Evolutionary conservation across 257 asterid species (phyloP).

Genomic region (Buddleja alternifolia): DNA sequence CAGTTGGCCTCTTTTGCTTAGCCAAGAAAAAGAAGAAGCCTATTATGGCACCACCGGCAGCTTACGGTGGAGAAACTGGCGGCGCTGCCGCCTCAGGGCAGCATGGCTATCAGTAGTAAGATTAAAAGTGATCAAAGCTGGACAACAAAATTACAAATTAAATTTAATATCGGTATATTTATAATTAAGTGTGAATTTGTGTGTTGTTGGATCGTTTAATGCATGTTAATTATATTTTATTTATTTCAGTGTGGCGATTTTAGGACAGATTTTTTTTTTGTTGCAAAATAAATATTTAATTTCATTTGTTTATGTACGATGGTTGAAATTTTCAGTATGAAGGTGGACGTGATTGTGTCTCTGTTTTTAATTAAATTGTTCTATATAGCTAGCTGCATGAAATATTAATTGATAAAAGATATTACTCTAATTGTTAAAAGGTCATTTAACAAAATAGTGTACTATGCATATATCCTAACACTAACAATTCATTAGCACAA

Average conservation of each 20-base stretch:
- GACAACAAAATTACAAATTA: too few relatives aligned
- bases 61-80: slow-evolving; percentile 35
- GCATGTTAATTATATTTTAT: slow-evolving; percentile 8
- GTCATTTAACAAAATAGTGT: too few relatives aligned
- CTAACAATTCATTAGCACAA: too few relatives aligned
- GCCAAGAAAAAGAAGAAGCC: slow-evolving; percentile 78
- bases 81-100: slow-evolving; percentile 23
- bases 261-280: slow-evolving; percentile 20
- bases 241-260: neutral
- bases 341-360: too few relatives aligned
- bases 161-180: too few relatives aligned
- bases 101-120: neutral
- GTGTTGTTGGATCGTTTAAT: neutral
- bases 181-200: neutral
- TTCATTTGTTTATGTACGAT: slow-evolving; percentile 16
- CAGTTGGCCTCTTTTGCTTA: slow-evolving; percentile 60
- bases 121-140: too few relatives aligned
- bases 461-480: too few relatives aligned
- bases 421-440: too few relatives aligned
- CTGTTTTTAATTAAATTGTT: too few relatives aligned
- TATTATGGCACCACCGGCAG: slow-evolving; percentile 45
- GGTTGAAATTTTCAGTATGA: slow-evolving; percentile 14
- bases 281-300: slow-evolving; percentile 22
- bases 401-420: too few relatives aligned
- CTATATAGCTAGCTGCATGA: too few relatives aligned